A percentile compares a stretch with the other conserved stretches of the same genome.
These are phyloP conservation scores for Gloeopeniophorella convolvens DNA, from an alignment of 768 basidiomycete species.

Conservation along the genomic window DNA sequence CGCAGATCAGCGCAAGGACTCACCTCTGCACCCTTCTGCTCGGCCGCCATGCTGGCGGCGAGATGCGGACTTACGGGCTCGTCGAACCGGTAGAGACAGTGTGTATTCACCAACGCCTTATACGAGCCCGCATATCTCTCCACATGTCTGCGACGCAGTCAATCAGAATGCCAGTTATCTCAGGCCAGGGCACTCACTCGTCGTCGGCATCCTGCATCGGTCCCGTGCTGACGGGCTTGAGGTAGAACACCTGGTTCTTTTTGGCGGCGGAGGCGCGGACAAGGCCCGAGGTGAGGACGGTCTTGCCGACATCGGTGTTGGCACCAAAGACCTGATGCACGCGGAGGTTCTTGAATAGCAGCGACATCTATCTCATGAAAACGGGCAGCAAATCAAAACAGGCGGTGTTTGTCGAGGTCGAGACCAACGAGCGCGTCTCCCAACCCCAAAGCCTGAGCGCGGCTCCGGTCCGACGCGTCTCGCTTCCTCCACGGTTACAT, in stretches of 20 bases:
- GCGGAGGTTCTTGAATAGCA: constrained; percentile 79
- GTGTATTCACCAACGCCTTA: constrained; percentile 41
- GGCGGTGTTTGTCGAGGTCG: neutral
- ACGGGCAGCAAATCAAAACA: neutral
- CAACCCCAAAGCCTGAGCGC: too few species aligned
- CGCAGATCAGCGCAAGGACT: constrained; percentile 7
- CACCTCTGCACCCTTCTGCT: constrained; percentile 29
- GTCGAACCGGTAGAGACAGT: constrained; percentile 77
- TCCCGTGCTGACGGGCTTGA: constrained; percentile 93
- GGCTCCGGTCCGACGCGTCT: neutral
- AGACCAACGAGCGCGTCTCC: neutral
- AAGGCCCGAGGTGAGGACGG: constrained; percentile 80
- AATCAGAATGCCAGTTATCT: constrained; percentile 2
- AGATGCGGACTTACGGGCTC: constrained; percentile 94
- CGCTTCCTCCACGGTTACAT: too few species aligned
- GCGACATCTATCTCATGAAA: constrained; percentile 46
- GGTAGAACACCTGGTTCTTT: constrained; percentile 51
- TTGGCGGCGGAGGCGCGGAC: constrained; percentile 64
- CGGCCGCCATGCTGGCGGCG: constrained; percentile 52
- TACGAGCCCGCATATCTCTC: constrained; percentile 41
- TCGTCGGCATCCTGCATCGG: constrained; percentile 77
- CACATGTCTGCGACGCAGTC: constrained; percentile 50
- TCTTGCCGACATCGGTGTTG: constrained; percentile 96
- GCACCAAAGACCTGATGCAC: constrained; percentile 92
- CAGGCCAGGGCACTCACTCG: constrained; percentile 36